Base-by-base conservation (phyloP, 1,139 yeast species). In the Protomyces inouyei region DNA sequence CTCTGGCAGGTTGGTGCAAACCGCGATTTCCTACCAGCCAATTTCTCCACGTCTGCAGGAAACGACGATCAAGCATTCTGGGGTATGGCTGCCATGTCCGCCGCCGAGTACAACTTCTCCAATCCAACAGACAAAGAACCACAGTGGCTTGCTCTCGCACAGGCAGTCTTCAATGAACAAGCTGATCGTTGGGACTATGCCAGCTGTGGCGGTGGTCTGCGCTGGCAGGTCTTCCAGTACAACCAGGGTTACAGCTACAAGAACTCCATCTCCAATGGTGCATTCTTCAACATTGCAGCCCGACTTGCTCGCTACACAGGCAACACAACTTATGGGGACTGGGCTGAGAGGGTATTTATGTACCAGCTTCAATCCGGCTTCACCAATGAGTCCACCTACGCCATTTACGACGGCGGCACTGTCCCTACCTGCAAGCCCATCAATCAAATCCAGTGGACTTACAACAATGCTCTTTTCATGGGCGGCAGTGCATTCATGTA, bases 1-100 rank as follows among this genome's bases (percentile, higher is more conserved):
- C 74, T 82, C 66, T 82, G 80, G 73, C 96, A 89, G 75, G 80
- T 79, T 12, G 96, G 96, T 28, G 76, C 79, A 23, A 81, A 84
- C 73, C 76, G 82, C 74, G 83, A 87, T 75, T 89, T 84, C 75
- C 82, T 89, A 74, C 96, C 96, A 0, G 75, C 83, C 65, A 86
- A 86, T 74, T 92, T 88, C 75, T 80, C 88, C 12, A 80, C 85
- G 23, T 82, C 89, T 9, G 96, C 88, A 75, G 97, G 96, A 73
- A 90, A 90, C 72, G 97, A 90, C 78, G 97, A 90, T 79, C 95
- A 89, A 76, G 95, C 89, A 0, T 86, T 89, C 69, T 90, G 96
- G 96, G 96, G 92, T 0, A 77, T 90, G 64, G 85, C 93, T 0
- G 93, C 82, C 3, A 85, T 90, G 85, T 85, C 82, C 37, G 96